Percentiles rank a stretch among this genome's conserved stretches.
phyloP scores from a whole-genome alignment of 2,329 filamentous ascomycete species.

The Diaporthe humulicola region DNA sequence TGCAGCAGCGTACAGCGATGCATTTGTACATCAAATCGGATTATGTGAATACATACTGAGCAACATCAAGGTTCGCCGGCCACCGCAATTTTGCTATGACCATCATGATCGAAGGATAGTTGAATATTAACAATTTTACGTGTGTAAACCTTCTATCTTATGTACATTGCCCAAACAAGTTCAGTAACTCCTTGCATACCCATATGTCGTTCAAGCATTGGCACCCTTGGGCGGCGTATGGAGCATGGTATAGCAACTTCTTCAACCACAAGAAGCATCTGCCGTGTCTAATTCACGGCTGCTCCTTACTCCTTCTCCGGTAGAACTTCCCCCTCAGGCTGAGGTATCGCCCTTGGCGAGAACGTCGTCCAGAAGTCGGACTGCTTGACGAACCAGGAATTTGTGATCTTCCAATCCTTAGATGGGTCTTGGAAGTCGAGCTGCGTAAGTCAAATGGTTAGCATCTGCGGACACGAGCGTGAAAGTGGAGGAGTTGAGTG shows the following conservation, averaged over 20 bases:
- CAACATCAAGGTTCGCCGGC: neutral
- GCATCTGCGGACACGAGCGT: constrained; percentile 44
- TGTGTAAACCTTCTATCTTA: constrained; percentile 8
- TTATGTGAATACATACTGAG: no score
- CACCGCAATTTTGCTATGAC: neutral
- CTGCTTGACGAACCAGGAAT: constrained; percentile 75
- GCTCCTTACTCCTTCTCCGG: neutral
- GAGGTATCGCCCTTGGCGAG: constrained; percentile 57
- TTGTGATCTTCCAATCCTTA: constrained; percentile 70
- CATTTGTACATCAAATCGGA: no score
- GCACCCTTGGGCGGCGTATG: neutral
- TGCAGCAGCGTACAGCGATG: neutral
- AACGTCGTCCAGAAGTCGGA: constrained; percentile 65
- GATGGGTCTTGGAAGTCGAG: constrained; percentile 66
- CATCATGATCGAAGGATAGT: neutral
- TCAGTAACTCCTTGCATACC: neutral
- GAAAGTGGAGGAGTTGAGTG: constrained; percentile 60
- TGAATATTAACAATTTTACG: constrained; percentile 4
- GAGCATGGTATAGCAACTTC: neutral
- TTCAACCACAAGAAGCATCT: neutral
- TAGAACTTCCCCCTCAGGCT: constrained; percentile 45
- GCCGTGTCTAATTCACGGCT: neutral
- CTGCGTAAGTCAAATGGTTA: constrained; percentile 48
- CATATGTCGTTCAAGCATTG: neutral
- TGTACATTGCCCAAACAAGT: neutral